Evolutionary conservation across 495 filamentous ascomycete genomes (phyloP).

Genomic region (Penicillium lagena): DNA sequence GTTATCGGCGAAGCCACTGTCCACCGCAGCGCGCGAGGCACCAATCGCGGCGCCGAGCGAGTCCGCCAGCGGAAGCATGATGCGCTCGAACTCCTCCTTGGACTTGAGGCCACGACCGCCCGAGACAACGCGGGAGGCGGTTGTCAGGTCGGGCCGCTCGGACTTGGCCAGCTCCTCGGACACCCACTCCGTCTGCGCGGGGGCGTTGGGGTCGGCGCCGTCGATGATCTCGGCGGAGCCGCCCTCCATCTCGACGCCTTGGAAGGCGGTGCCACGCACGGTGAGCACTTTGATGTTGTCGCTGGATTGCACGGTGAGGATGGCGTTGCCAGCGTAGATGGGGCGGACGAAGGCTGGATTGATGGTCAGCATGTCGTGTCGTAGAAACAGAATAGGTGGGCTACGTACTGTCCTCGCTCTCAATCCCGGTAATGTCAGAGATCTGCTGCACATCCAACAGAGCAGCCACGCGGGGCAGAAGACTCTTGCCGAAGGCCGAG

Average conservation of each 20-base stretch:
- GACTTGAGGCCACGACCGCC: slow-evolving; percentile 93
- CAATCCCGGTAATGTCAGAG: slow-evolving; percentile 80
- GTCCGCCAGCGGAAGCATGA: slow-evolving; percentile 90
- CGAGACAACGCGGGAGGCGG: slow-evolving; percentile 82
- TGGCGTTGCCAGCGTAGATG: slow-evolving; percentile 96
- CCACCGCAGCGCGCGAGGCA: slow-evolving; percentile 89
- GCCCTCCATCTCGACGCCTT: slow-evolving; percentile 41
- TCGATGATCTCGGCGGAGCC: slow-evolving; percentile 42
- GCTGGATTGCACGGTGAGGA: slow-evolving; percentile 89
- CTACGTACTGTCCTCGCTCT: slow-evolving; percentile 74
- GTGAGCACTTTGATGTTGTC: slow-evolving; percentile 87
- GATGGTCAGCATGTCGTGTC: slow-evolving; percentile 6
- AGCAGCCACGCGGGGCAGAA: slow-evolving; percentile 93
- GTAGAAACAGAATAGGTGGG: neutral
- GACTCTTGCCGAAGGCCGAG: slow-evolving; percentile 94
- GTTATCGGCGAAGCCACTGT: slow-evolving; percentile 99
- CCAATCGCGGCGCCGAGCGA: slow-evolving; percentile 88
- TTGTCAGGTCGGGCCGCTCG: slow-evolving; percentile 91
- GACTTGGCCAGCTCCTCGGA: slow-evolving; percentile 89
- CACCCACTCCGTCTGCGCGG: slow-evolving; percentile 75
- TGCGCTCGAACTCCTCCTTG: slow-evolving; percentile 89
- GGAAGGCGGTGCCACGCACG: slow-evolving; percentile 87
- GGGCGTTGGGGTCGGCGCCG: slow-evolving; percentile 53
- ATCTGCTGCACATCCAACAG: slow-evolving; percentile 88
- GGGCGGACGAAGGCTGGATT: slow-evolving; percentile 77